phyloP scores from a whole-genome alignment of 2,329 filamentous ascomycete genomes.

The Podosphaera fusca region DNA sequence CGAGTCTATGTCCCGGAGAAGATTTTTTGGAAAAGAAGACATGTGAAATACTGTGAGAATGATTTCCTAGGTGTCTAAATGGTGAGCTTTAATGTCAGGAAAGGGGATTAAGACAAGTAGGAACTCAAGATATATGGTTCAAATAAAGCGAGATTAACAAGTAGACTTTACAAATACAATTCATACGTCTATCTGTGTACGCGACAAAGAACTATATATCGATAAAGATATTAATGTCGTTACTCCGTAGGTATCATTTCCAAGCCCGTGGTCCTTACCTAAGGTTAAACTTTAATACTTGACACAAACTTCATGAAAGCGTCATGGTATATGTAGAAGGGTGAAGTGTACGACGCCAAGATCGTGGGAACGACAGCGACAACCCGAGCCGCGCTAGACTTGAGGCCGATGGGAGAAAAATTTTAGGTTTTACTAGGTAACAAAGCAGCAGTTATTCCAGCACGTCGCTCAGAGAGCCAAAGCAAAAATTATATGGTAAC shows the following conservation, averaged over 20 bases:
- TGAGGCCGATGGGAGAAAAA: no score
- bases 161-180: not conserved
- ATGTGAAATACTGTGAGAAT: not conserved
- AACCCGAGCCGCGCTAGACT: no score
- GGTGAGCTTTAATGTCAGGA: not conserved
- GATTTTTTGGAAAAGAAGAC: not conserved
- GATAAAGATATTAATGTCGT: not conserved
- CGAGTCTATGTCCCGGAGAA: not conserved
- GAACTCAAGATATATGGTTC: not conserved
- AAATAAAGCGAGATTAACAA: not conserved
- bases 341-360: no score
- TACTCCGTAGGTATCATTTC: not conserved
- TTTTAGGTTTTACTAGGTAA: no score
- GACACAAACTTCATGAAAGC: no score
- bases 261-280: no score
- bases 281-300: no score
- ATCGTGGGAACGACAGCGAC: no score
- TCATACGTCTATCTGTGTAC: not conserved
- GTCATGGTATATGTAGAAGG: no score
- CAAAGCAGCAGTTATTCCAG: no score
- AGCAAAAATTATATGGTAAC: no score
- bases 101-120: not conserved
- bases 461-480: no score
- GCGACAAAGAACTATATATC: not conserved
- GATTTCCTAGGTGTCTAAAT: not conserved